These are phyloP conservation scores for Rhizophora mangle DNA, from an alignment of 345 rosid species.

Conservation along the genomic window DNA sequence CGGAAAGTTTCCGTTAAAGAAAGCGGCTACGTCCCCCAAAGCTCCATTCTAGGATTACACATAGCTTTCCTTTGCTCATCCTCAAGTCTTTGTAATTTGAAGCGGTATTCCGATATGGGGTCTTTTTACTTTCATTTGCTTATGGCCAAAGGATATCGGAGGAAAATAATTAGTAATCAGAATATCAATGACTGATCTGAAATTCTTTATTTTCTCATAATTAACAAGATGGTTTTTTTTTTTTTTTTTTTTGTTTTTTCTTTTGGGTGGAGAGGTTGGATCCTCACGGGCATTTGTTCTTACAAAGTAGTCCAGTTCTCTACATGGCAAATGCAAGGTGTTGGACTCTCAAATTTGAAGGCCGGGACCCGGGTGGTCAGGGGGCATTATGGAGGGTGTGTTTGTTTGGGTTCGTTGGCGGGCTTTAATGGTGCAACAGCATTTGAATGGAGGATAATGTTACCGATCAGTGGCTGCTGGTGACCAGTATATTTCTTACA, in stretches of 20 bases:
- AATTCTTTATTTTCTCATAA: background rate
- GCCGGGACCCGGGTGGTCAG: slow-evolving; percentile 11
- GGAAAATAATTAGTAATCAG: no score
- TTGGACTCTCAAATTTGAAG: slow-evolving; percentile 31
- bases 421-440: slow-evolving; percentile 48
- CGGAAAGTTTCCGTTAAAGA: slow-evolving; percentile 26
- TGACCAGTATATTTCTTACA: slow-evolving; percentile 68
- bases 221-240: background rate
- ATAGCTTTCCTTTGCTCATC: slow-evolving; percentile 27
- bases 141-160: background rate
- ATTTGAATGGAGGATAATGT: slow-evolving; percentile 50
- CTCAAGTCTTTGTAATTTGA: background rate
- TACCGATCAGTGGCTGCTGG: slow-evolving; percentile 68
- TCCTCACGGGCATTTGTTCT: background rate
- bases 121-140: slow-evolving; percentile 3
- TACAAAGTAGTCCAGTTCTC: slow-evolving; percentile 25
- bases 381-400: slow-evolving; percentile 32
- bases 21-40: slow-evolving; percentile 18
- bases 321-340: slow-evolving; percentile 22
- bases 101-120: background rate
- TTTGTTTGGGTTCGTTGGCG: slow-evolving; percentile 50
- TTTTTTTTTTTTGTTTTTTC: background rate
- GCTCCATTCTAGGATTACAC: slow-evolving; percentile 22
- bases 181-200: no score
- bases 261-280: background rate